These are phyloP conservation scores for Fusarium nelsonii DNA, from an alignment of 2,329 filamentous ascomycete species.

Conservation along the genomic window DNA sequence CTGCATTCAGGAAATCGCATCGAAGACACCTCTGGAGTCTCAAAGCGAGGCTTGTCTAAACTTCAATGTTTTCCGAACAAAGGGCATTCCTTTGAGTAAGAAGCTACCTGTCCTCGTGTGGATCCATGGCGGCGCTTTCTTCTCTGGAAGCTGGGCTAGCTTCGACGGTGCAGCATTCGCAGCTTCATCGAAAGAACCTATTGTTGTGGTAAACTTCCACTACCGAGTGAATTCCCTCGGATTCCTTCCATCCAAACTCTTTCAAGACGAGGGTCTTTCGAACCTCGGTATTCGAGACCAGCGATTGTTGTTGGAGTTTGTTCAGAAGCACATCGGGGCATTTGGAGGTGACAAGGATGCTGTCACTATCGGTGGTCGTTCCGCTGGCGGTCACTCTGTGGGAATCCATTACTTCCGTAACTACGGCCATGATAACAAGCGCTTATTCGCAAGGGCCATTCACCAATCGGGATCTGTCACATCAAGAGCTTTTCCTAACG, in stretches of 20 bases:
- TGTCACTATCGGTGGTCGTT: slow-evolving; percentile 68
- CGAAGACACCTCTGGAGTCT: slow-evolving; percentile 19
- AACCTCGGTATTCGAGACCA: slow-evolving; percentile 69
- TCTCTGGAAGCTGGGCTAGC: slow-evolving; percentile 50
- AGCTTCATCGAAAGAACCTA: slow-evolving; percentile 52
- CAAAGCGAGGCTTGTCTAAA: slow-evolving; percentile 56
- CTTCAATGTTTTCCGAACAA: slow-evolving; percentile 57
- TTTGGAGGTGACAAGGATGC: slow-evolving; percentile 66
- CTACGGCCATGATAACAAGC: slow-evolving; percentile 49
- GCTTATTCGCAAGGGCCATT: slow-evolving; percentile 52
- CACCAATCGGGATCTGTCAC: slow-evolving; percentile 56
- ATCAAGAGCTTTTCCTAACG: slow-evolving; percentile 53
- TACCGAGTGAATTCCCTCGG: slow-evolving; percentile 58
- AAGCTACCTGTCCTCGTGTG: slow-evolving; percentile 56
- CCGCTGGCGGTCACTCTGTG: slow-evolving; percentile 61
- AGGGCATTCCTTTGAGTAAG: slow-evolving; percentile 49
- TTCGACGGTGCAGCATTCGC: slow-evolving; percentile 54
- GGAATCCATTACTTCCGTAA: slow-evolving; percentile 57
- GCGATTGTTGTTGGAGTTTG: slow-evolving; percentile 64
- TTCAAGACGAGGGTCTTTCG: slow-evolving; percentile 54
- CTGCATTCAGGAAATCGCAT: slow-evolving; percentile 56
- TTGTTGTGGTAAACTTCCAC: slow-evolving; percentile 60
- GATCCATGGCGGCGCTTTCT: slow-evolving; percentile 57
- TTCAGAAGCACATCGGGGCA: slow-evolving; percentile 62
- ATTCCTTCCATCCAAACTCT: slow-evolving; percentile 58